These are phyloP conservation scores for Saccharomycopsis fodiens DNA, from an alignment of 805 yeast species.

Conservation along the genomic window DNA sequence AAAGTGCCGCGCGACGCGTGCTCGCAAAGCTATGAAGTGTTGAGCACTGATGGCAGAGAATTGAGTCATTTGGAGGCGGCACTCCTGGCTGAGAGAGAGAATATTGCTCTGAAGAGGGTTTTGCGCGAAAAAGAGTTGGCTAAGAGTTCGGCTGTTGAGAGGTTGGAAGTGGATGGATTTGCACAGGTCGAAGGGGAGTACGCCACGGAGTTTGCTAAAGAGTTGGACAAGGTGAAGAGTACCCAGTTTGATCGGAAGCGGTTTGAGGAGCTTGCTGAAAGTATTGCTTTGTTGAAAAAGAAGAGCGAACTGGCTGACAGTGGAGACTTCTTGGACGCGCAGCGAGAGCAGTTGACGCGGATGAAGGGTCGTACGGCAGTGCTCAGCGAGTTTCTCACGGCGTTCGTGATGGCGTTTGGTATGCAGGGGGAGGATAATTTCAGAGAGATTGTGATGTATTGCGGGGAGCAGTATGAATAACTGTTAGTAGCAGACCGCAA, in stretches of 20 bases:
- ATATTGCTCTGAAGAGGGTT: too few species aligned
- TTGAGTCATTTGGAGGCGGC: too few species aligned
- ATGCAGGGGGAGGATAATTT: not conserved
- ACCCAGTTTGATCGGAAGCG: not conserved
- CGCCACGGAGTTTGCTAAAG: not conserved
- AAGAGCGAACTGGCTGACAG: not conserved
- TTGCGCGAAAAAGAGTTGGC: not conserved
- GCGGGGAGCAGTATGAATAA: slow-evolving; percentile 11
- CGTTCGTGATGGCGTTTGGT: slow-evolving; percentile 8
- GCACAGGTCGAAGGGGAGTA: not conserved
- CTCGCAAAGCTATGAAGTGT: not conserved
- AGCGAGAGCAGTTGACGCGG: slow-evolving; percentile 2
- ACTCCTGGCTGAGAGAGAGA: too few species aligned
- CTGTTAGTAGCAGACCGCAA: too few species aligned
- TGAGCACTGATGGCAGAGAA: not conserved
- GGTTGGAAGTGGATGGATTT: not conserved
- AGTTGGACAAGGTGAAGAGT: not conserved
- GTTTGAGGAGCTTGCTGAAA: not conserved
- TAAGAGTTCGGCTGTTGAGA: not conserved
- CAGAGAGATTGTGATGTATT: slow-evolving; percentile 7
- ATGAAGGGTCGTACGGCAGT: slow-evolving; percentile 10
- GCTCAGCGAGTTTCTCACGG: slow-evolving; percentile 12
- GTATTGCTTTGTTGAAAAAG: not conserved
- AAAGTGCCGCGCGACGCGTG: too few species aligned
- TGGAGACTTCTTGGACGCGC: not conserved